Base-by-base conservation (phyloP, 352 stramenopile genomes). In the Peronospora tabacina region DNA sequence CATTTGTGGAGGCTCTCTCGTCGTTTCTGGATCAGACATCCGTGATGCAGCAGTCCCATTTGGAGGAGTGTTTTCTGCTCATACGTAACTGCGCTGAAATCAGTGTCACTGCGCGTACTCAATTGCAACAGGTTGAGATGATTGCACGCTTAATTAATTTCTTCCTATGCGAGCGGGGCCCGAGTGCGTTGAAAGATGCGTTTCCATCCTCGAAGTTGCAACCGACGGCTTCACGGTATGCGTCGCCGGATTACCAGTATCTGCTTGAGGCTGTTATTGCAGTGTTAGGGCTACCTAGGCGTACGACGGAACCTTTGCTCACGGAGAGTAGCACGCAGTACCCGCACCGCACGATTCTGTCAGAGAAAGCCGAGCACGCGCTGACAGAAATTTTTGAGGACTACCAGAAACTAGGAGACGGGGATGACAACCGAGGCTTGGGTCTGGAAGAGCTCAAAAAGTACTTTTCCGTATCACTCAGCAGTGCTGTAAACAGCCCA, bases 41-140 rank as follows among this genome's bases (percentile, higher is more conserved):
- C 0, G 79, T 85, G 17, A 68, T 77, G 52, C 76, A 92, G 52
- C 82, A 90, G 33, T 80, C 75, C 7, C 81, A 90, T 57, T 65
- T 95, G 53, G 83, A 94, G 47, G 85, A 95, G 37, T 90, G 75
- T 41, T 93, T 92, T 52, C 84, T 89, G 69, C 66, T 92, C 1
- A 63, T 92, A 12, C 75, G 81, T 42, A 88, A 93, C 50, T 76
- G 75, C 37, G 82, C 78, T 19, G 74, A 87, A 39, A 65, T 77
- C 30, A 87, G 68, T 20, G n/a, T 44, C 11, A 76, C 61, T 2
- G 49, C 81, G 7, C 72, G 82, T 22, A 55, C 68, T 38, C 52
- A 68, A 30, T 55, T 94, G 35, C 68, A 82, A 16, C 47, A 67
- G 9, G 52, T 68, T 0, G 75, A 92, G 24, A 87, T 94, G 77